Conservation (phyloP, 2,329 filamentous ascomycete genomes). For the Fusarium paranaense region DNA sequence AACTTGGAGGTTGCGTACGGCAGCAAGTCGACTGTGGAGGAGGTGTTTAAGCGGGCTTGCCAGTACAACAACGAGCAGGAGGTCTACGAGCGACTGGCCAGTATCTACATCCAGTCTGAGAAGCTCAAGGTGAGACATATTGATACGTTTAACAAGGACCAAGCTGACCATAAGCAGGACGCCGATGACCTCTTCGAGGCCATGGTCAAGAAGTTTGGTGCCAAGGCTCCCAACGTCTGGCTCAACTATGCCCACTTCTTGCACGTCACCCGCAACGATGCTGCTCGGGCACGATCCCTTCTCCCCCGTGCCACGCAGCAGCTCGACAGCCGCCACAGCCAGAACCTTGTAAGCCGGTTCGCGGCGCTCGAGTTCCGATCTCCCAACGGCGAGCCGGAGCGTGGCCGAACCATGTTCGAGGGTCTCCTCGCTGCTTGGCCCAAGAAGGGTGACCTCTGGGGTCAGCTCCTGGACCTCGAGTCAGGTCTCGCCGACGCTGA, state of each 20-base stretch:
- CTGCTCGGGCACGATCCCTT: conserved; percentile 81
- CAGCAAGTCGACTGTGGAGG: conserved; percentile 82
- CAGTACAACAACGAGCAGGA: conserved; percentile 94
- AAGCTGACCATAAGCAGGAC: conserved; percentile 68
- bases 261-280: conserved; percentile 76
- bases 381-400: conserved; percentile 83
- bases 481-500: conserved; percentile 69
- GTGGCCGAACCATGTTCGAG: conserved; percentile 94
- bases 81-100: conserved; percentile 88
- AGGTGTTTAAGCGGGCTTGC: conserved; percentile 90
- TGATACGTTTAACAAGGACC: neutral
- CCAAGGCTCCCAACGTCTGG: conserved; percentile 84
- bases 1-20: conserved; percentile 95
- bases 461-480: conserved; percentile 90
- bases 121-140: conserved; percentile 77
- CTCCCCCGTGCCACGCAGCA: conserved; percentile 88
- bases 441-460: conserved; percentile 93
- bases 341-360: conserved; percentile 84
- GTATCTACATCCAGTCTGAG: conserved; percentile 93
- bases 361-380: conserved; percentile 93
- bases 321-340: conserved; percentile 73
- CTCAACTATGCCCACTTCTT: conserved; percentile 96
- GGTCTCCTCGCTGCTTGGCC: conserved; percentile 85
- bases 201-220: conserved; percentile 90
- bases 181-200: conserved; percentile 88